phyloP scores from a whole-genome alignment of 768 basidiomycete species.

The Lanmaoa pseudosensibilis region DNA sequence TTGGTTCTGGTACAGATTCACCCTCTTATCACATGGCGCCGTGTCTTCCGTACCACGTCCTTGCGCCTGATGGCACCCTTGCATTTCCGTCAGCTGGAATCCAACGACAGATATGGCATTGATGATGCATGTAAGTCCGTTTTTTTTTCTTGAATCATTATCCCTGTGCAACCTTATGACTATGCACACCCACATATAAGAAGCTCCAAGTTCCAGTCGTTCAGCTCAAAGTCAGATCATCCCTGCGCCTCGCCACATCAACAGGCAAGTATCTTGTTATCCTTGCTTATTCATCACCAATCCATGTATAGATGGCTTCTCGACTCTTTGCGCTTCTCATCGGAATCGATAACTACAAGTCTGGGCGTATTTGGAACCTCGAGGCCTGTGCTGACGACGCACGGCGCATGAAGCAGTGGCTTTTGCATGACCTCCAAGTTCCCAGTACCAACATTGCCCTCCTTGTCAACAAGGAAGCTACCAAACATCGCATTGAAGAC shows the following conservation, averaged over 20 bases:
- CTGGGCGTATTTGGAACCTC: constrained; percentile 62
- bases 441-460: constrained; percentile 57
- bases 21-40: constrained; percentile 2
- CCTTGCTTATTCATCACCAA: constrained; percentile 4
- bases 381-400: constrained; percentile 67
- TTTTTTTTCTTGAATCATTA: neutral
- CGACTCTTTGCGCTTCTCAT: constrained; percentile 66
- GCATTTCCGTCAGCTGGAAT: constrained; percentile 22
- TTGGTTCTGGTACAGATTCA: constrained; percentile 6
- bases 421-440: constrained; percentile 55
- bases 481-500: constrained; percentile 61
- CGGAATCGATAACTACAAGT: constrained; percentile 70
- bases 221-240: constrained; percentile 12
- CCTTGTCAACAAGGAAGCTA: constrained; percentile 58
- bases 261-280: constrained; percentile 11
- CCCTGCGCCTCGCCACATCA: constrained; percentile 1
- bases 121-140: neutral
- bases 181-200: constrained; percentile 21
- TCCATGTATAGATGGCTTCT: constrained; percentile 36
- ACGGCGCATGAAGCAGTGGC: constrained; percentile 55
- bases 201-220: neutral
- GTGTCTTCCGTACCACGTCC: neutral
- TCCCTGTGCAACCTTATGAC: constrained; percentile 5
- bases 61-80: constrained; percentile 14
- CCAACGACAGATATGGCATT: constrained; percentile 5